Evolutionary conservation across 148 eudicot genomes (phyloP), one percentile per base, ranked within the genome.

Genomic region (Suaeda aralocaspica): DNA sequence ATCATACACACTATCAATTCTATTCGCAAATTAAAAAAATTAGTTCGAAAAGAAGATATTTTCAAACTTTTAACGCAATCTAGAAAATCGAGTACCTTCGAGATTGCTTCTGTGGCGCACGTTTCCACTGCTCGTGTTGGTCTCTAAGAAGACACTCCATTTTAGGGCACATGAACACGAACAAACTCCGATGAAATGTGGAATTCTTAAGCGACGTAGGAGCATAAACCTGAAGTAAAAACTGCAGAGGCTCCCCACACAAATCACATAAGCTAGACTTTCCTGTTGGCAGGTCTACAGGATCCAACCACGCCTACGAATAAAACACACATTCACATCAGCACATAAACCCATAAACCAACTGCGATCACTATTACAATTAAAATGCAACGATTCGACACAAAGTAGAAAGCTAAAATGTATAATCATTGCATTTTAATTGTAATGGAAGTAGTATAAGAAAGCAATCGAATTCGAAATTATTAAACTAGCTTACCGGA

Each of bases 41-140:
- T 14, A 53, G 19, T 45, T 15, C 64, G 8, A 36, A 36, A 36
- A 36, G 5, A 36, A n/a, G n/a, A n/a, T n/a, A n/a, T n/a, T n/a
- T n/a, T n/a, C 11, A 73, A 36, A 29, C 36, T 10, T 14, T 0
- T 10, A 12, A 19, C 21, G 12, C 9, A 25, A 64, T 55, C n/a
- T 34, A 52, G 61, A 44, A 28, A 25, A 57, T 4, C 1, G 5
- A 36, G 5, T 79, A 94, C 98, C 98, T 89, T 45, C 97, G 79
- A 65, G 79, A 82, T 66, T 84, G 80, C 57, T 77, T 87, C 22
- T 84, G 82, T 56, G 80, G 74, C 60, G 80, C 76, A 51, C 76
- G 85, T 73, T 86, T 91, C 96, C 92, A 87, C 67, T 94, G 98
- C 74, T 91, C 96, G 64, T 91, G 98, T 52, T 91, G 98, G 74